Conservation (phyloP, 129 eudicot genomes). For the Heracleum sosnowskyi region DNA sequence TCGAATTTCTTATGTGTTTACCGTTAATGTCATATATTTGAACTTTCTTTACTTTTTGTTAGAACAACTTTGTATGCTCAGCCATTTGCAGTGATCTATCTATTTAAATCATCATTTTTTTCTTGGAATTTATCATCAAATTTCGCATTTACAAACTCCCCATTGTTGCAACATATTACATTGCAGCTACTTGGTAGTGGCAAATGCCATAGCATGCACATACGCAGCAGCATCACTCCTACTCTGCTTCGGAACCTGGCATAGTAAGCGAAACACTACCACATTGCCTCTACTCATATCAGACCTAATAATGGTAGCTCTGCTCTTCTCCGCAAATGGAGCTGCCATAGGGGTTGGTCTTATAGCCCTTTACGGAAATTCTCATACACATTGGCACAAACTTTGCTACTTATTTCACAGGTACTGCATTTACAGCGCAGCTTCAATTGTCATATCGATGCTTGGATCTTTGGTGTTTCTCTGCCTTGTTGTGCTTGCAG, state of each 20-base stretch:
- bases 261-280: neutral
- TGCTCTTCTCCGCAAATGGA: slow-evolving; percentile 9
- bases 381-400: slow-evolving; percentile 8
- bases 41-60: too few relatives aligned
- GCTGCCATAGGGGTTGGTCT: neutral
- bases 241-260: neutral
- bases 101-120: neutral
- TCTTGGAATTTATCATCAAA: neutral
- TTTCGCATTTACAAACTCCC: neutral
- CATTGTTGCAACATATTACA: neutral
- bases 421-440: neutral
- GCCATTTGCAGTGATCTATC: neutral
- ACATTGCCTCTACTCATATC: neutral
- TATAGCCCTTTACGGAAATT: neutral
- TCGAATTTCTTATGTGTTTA: neutral
- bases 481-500: slow-evolving; percentile 3
- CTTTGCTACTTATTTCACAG: neutral
- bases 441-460: neutral
- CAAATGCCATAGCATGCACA: neutral
- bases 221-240: slow-evolving; percentile 1
- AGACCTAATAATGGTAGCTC: neutral
- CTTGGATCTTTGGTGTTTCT: slow-evolving; percentile 6
- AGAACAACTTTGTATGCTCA: neutral
- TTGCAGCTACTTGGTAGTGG: slow-evolving; percentile 5
- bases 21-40: too few relatives aligned